Evolutionary conservation across 192 early-diverging fungal species (phyloP).

Genomic region (Backusella parvicylindrica): DNA sequence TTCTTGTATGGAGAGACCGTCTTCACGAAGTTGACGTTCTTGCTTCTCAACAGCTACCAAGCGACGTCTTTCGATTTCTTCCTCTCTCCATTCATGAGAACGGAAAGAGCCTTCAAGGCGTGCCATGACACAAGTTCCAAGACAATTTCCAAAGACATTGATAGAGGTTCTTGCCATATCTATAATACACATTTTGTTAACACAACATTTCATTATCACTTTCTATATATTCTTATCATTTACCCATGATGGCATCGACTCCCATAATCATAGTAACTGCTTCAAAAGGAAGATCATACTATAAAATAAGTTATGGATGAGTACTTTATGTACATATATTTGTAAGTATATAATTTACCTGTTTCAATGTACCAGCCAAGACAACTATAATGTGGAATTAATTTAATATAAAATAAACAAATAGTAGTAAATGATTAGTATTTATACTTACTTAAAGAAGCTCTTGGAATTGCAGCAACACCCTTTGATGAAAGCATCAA

Average conservation of each 20-base stretch:
- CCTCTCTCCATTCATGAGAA: conserved; percentile 38
- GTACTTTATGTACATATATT: neutral
- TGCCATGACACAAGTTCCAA: conserved; percentile 62
- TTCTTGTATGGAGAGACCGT: neutral
- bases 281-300: conserved; percentile 54
- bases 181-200: too few relatives aligned
- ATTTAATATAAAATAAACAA: too few relatives aligned
- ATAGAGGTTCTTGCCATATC: conserved; percentile 71
- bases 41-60: neutral
- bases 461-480: conserved; percentile 58
- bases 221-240: too few relatives aligned
- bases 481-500: conserved; percentile 70
- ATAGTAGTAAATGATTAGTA: too few relatives aligned
- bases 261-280: conserved; percentile 63
- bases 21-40: neutral
- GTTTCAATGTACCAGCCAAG: conserved; percentile 46
- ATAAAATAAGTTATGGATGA: neutral
- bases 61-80: conserved; percentile 21
- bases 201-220: too few relatives aligned
- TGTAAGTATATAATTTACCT: neutral
- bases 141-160: conserved; percentile 71
- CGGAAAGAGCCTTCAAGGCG: conserved; percentile 68
- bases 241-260: conserved; percentile 66
- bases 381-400: conserved; percentile 35
- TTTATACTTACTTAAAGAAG: conserved; percentile 34